These are phyloP conservation scores for Caryopteris hybrid DNA, from an alignment of 305 asterid genomes.

Conservation along the genomic window DNA sequence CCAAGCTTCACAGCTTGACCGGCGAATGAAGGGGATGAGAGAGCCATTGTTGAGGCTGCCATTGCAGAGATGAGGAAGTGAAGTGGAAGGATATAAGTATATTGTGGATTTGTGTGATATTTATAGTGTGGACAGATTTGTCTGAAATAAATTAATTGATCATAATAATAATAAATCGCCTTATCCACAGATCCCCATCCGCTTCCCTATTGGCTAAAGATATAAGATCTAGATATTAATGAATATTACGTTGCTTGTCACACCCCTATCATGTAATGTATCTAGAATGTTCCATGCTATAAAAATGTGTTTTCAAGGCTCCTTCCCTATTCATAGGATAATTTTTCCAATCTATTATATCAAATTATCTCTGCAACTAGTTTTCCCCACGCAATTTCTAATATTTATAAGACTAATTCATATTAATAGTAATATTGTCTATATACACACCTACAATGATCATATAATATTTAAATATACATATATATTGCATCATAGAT, in stretches of 20 bases:
- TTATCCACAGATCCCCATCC: background rate
- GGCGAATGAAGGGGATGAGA: constrained; percentile 25
- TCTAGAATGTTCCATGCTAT: too few relatives aligned
- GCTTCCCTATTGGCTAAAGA: background rate
- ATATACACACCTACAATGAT: too few relatives aligned
- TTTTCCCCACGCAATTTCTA: too few relatives aligned
- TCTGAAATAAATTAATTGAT: background rate
- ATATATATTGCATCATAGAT: too few relatives aligned
- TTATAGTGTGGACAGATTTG: background rate
- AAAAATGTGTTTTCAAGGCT: too few relatives aligned
- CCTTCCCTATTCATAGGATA: too few relatives aligned
- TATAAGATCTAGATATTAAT: background rate
- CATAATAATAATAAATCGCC: background rate
- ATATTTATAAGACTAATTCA: too few relatives aligned
- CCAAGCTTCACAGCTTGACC: constrained; percentile 17
- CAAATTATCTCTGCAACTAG: too few relatives aligned
- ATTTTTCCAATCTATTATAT: too few relatives aligned
- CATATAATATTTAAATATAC: too few relatives aligned
- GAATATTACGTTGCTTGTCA: background rate
- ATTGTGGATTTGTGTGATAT: background rate
- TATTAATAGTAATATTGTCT: too few relatives aligned
- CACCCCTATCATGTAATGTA: background rate
- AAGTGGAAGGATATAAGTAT: background rate
- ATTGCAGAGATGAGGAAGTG: background rate
- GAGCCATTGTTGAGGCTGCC: constrained; percentile 28